Evolutionary conservation across 352 stramenopile genomes (phyloP).

Genomic region (Thalassiosira pacifica): DNA sequence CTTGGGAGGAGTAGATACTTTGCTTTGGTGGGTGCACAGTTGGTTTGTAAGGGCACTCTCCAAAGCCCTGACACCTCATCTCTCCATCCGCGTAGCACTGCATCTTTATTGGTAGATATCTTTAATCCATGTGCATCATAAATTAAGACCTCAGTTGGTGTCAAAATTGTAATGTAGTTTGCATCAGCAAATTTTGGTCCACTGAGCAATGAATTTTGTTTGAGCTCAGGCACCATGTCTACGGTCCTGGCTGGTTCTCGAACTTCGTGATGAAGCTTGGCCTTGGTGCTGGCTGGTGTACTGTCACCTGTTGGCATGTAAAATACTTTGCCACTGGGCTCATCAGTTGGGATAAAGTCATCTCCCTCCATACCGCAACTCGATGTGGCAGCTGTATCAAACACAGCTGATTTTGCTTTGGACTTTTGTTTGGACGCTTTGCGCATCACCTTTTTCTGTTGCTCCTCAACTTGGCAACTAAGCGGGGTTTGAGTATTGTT

Average conservation of each 20-base stretch:
- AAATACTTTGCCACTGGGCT: neutral
- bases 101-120: neutral
- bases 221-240: conserved; percentile 2
- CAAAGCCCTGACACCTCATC: neutral
- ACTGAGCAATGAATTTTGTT: conserved; percentile 17
- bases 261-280: neutral
- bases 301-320: neutral
- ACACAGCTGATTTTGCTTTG: neutral
- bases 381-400: neutral
- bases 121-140: neutral
- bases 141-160: conserved; percentile 18
- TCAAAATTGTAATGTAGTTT: neutral
- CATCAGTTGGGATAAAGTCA: neutral
- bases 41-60: neutral
- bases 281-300: neutral
- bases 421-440: neutral
- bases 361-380: neutral
- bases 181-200: conserved; percentile 9
- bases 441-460: neutral
- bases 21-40: neutral
- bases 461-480: neutral
- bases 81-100: neutral
- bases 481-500: too few relatives aligned
- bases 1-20: neutral
- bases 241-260: neutral